These are phyloP conservation scores for Trypanosoma boissoni DNA, from an alignment of 208 protist species.

Conservation along the genomic window DNA sequence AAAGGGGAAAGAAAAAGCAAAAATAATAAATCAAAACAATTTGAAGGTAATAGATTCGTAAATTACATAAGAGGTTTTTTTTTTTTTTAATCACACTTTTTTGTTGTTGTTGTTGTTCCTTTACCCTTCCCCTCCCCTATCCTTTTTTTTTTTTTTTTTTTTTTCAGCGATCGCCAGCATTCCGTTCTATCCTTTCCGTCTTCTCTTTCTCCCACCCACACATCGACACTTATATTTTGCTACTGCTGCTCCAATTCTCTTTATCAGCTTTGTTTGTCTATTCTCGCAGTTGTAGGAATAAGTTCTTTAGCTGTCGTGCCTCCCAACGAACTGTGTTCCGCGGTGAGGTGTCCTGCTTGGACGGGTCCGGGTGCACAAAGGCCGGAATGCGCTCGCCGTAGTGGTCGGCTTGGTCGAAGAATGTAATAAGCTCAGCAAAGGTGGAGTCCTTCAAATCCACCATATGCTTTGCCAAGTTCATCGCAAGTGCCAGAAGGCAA, in stretches of 20 bases:
- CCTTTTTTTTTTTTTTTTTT: constrained; percentile 18
- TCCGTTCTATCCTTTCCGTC: neutral
- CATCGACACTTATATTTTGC: neutral
- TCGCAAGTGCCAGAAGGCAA: constrained; percentile 93
- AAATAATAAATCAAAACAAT: neutral
- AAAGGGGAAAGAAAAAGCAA: neutral
- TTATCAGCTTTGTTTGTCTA: constrained; percentile 2
- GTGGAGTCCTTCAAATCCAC: constrained; percentile 93
- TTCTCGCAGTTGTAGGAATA: constrained; percentile 84
- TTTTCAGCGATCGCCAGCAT: neutral
- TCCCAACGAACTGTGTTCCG: constrained; percentile 92
- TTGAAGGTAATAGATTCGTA: no score
- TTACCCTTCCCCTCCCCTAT: neutral
- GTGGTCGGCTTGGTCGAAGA: constrained; percentile 93
- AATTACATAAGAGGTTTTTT: neutral
- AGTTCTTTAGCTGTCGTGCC: constrained; percentile 91
- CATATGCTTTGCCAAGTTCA: constrained; percentile 98
- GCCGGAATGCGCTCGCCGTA: constrained; percentile 92
- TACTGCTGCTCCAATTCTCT: neutral
- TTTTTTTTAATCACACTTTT: neutral
- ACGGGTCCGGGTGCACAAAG: constrained; percentile 83
- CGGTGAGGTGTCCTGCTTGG: constrained; percentile 76
- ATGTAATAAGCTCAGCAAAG: constrained; percentile 91
- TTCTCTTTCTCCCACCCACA: neutral
- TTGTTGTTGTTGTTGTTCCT: neutral